A percentile compares a stretch with the other conserved stretches of the same genome.
phyloP scores from a whole-genome alignment of 1,139 yeast genomes.

The Diutina ranongensis region DNA sequence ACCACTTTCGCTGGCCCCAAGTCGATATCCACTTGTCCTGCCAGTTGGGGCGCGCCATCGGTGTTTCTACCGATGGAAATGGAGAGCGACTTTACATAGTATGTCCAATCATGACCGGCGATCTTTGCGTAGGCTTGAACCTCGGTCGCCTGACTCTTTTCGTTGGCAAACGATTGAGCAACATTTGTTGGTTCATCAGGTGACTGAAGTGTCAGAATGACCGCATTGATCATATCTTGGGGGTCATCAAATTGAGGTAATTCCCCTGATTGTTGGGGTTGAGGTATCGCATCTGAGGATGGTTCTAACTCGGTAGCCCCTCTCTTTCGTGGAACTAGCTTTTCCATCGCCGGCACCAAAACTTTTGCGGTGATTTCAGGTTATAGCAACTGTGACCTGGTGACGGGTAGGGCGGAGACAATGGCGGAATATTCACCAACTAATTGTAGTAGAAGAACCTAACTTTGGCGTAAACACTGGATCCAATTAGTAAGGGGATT shows the following conservation, averaged over 20 bases:
- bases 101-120: conserved; percentile 92
- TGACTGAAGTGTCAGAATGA: conserved; percentile 33
- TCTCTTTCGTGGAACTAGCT: conserved; percentile 4
- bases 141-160: conserved; percentile 64
- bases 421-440: too few relatives aligned
- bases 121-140: conserved; percentile 95
- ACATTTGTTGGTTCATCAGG: conserved; percentile 45
- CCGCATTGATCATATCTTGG: conserved; percentile 41
- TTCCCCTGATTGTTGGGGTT: not conserved
- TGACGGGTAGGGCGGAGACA: too few relatives aligned
- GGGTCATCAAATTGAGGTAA: conserved; percentile 27
- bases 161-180: conserved; percentile 44
- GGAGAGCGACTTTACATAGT: conserved; percentile 71
- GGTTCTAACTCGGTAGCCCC: not conserved
- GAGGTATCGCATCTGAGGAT: not conserved
- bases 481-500: not conserved
- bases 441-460: too few relatives aligned
- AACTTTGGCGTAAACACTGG: too few relatives aligned
- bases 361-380: too few relatives aligned
- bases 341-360: not conserved
- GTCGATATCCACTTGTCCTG: conserved; percentile 60
- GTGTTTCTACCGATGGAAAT: conserved; percentile 82
- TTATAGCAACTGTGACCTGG: not conserved
- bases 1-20: conserved; percentile 96
- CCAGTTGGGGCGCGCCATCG: conserved; percentile 25